Percentiles rank a stretch among this genome's conserved stretches.
Evolutionary conservation across 768 basidiomycete species (phyloP).

Genomic region (Termitomyces sp.): DNA sequence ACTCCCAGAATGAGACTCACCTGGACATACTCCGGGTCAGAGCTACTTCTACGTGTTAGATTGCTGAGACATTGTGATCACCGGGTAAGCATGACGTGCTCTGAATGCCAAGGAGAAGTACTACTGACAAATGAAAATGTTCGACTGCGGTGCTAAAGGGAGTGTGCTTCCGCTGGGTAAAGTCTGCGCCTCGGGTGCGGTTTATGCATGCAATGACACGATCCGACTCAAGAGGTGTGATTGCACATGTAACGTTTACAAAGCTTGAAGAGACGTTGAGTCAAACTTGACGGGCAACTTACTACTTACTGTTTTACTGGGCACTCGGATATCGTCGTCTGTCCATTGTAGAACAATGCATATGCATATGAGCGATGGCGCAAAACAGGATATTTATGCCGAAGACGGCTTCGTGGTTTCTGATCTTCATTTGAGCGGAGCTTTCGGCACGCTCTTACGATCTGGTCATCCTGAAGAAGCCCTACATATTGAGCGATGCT

Average conservation of each 20-base stretch:
- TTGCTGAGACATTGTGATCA: background rate
- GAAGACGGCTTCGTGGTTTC: too few species aligned
- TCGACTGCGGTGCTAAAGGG: background rate
- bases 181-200: too few species aligned
- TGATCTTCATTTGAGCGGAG: background rate
- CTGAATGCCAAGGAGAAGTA: background rate
- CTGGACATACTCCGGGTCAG: background rate
- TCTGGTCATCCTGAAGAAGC: background rate
- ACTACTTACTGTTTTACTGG: too few species aligned
- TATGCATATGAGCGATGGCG: background rate
- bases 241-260: background rate
- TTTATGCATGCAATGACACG: background rate
- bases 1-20: background rate
- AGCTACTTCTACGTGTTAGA: background rate
- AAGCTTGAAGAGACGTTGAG: too few species aligned
- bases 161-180: background rate
- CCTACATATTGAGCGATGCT: background rate
- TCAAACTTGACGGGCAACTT: too few species aligned
- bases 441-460: background rate
- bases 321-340: background rate
- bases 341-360: background rate
- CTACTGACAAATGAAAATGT: background rate
- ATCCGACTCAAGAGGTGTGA: background rate
- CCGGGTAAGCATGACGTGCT: background rate
- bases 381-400: background rate